phyloP scores from a whole-genome alignment of 257 asterid species.

The Forsythia suspensa region DNA sequence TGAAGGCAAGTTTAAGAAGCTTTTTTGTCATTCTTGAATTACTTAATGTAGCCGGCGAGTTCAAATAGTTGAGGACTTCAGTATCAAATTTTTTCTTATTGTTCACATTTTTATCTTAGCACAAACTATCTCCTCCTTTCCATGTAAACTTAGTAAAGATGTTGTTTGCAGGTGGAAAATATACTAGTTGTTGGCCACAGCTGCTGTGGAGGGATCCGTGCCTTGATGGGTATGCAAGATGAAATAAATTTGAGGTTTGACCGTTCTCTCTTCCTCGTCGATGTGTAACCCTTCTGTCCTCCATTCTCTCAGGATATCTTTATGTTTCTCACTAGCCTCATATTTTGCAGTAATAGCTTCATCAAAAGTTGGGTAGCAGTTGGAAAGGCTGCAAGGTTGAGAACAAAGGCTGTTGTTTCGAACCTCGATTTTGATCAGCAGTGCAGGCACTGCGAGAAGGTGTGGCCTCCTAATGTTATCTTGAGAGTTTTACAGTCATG shows the following conservation, averaged over 20 bases:
- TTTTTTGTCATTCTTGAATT: neutral
- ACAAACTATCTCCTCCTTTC: neutral
- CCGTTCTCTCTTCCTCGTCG: constrained; percentile 11
- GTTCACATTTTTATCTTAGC: neutral
- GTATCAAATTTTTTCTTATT: neutral
- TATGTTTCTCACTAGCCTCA: constrained; percentile 21
- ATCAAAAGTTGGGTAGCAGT: constrained; percentile 72
- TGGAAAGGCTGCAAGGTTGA: constrained; percentile 68
- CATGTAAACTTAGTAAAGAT: neutral
- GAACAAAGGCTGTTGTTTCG: constrained; percentile 70
- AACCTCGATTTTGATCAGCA: constrained; percentile 83
- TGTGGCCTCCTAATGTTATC: constrained; percentile 16
- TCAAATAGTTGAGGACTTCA: neutral
- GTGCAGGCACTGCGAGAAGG: constrained; percentile 98
- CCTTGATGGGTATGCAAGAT: constrained; percentile 88
- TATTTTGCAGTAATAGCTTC: constrained; percentile 73
- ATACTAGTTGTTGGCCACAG: constrained; percentile 89
- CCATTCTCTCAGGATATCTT: constrained; percentile 5
- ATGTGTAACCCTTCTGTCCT: neutral
- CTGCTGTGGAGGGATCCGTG: constrained; percentile 95
- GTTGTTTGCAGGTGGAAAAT: constrained; percentile 69
- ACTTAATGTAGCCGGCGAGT: neutral
- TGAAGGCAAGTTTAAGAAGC: neutral
- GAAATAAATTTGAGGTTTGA: constrained; percentile 61
- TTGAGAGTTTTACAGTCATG: neutral